Conservation (phyloP, 257 asterid species). For the Gynochthodes officinalis region DNA sequence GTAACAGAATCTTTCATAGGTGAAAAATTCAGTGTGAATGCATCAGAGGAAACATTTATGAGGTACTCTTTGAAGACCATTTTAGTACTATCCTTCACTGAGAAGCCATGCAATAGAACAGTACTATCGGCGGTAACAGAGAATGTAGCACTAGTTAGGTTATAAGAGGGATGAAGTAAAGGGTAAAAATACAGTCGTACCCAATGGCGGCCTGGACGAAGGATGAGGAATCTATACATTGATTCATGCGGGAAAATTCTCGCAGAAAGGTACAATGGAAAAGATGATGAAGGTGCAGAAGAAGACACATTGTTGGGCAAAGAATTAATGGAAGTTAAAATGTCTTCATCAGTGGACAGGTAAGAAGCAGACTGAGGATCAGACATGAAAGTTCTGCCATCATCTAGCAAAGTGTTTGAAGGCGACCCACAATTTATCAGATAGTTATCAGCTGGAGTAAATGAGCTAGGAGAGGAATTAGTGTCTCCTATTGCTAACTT, state of each 20-base stretch:
- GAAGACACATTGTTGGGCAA: conserved; percentile 26
- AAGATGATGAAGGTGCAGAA: conserved; percentile 21
- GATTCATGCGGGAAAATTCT: conserved; percentile 63
- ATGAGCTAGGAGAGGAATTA: conserved; percentile 13
- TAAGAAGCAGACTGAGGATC: conserved; percentile 76
- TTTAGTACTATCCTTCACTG: conserved; percentile 40
- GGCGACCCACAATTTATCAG: conserved; percentile 79
- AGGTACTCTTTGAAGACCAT: conserved; percentile 69
- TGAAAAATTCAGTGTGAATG: conserved; percentile 67
- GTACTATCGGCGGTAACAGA: conserved; percentile 49
- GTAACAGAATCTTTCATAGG: conserved; percentile 70
- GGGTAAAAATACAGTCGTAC: conserved; percentile 72
- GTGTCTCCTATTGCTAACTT: conserved; percentile 14
- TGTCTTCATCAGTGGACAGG: conserved; percentile 68
- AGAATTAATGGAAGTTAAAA: conserved; percentile 43
- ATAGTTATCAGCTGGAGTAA: conserved; percentile 60
- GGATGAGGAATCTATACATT: conserved; percentile 60
- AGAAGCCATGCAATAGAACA: conserved; percentile 73
- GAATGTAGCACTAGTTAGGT: conserved; percentile 59
- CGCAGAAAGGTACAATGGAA: conserved; percentile 48
- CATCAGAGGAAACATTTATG: conserved; percentile 53
- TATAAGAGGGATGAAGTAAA: conserved; percentile 53
- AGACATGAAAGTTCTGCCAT: conserved; percentile 70
- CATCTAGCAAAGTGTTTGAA: conserved; percentile 47
- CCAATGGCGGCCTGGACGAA: conserved; percentile 63